Percentiles rank a stretch among this genome's conserved stretches.
Conservation (phyloP, 192 early-diverging fungal species). For the Obelidium mucronatum region DNA sequence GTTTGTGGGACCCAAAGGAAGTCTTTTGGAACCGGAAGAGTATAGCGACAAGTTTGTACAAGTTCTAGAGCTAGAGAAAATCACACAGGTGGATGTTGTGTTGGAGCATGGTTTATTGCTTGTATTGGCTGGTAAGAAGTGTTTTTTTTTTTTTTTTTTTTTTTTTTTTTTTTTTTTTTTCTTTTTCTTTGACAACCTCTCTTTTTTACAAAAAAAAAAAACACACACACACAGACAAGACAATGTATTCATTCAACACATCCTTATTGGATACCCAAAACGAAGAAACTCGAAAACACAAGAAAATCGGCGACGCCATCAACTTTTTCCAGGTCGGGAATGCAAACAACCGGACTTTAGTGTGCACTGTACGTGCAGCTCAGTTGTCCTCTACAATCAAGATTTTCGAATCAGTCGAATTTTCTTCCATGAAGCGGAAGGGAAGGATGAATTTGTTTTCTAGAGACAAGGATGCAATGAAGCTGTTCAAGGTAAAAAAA, state of each 20-base stretch:
- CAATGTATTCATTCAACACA: conserved; percentile 42
- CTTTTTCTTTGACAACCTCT: too few relatives aligned
- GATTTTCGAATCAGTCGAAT: conserved; percentile 72
- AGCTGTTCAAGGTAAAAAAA: conserved; percentile 67
- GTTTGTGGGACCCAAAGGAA: conserved; percentile 73
- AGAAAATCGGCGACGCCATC: conserved; percentile 67
- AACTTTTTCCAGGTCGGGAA: conserved; percentile 78
- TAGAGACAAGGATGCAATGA: conserved; percentile 55
- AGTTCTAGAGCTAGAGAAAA: conserved; percentile 75
- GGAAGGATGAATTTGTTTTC: conserved; percentile 63
- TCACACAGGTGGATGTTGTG: conserved; percentile 88
- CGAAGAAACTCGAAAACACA: conserved; percentile 36
- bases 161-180: too few relatives aligned
- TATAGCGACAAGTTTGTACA: conserved; percentile 36
- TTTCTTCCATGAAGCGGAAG: conserved; percentile 49
- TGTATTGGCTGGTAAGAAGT: conserved; percentile 75
- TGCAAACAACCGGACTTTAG: conserved; percentile 61
- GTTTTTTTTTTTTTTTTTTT: not conserved
- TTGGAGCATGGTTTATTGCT: conserved; percentile 81
- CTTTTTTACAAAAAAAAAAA: too few relatives aligned
- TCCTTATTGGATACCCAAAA: conserved; percentile 25
- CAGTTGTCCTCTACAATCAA: conserved; percentile 80
- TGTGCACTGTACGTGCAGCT: conserved; percentile 77
- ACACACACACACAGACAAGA: conserved; percentile 47
- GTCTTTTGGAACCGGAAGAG: conserved; percentile 48